Conservation (phyloP, 2,329 filamentous ascomycete species). For the Lachnellula suecica region DNA sequence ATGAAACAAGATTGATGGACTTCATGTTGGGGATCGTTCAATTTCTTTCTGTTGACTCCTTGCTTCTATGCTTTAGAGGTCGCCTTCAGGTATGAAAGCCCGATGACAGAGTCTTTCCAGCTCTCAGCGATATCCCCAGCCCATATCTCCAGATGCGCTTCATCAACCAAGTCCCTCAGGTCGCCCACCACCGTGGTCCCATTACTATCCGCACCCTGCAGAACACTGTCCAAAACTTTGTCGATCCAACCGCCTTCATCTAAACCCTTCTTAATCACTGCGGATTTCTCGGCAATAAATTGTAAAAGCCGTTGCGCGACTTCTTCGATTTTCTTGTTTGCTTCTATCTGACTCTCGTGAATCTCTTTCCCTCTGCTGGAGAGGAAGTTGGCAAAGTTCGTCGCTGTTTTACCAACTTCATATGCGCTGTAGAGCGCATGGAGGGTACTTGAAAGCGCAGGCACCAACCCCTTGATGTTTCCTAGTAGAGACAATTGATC, state of each 20-base stretch:
- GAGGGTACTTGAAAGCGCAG: conserved; percentile 22
- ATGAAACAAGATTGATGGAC: neutral
- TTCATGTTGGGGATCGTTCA: neutral
- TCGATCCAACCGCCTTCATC: conserved; percentile 36
- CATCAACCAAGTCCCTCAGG: conserved; percentile 24
- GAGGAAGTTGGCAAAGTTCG: conserved; percentile 22
- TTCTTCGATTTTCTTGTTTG: conserved; percentile 10
- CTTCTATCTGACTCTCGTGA: conserved; percentile 16
- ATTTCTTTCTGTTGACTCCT: neutral
- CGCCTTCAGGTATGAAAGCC: conserved; percentile 26
- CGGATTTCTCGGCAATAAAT: conserved; percentile 19
- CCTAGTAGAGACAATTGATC: conserved; percentile 8
- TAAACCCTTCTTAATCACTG: conserved; percentile 26
- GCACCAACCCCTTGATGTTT: conserved; percentile 10
- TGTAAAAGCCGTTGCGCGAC: conserved; percentile 16
- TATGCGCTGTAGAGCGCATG: conserved; percentile 30
- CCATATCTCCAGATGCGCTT: conserved; percentile 33
- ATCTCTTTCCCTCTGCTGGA: conserved; percentile 13
- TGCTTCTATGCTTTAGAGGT: neutral
- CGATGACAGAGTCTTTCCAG: conserved; percentile 32
- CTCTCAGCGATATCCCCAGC: conserved; percentile 32
- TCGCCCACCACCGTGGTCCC: conserved; percentile 11
- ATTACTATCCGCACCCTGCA: conserved; percentile 5
- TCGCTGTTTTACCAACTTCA: conserved; percentile 22
- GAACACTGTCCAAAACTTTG: conserved; percentile 25